Evolutionary conservation across 2,329 filamentous ascomycete species (phyloP).

Genomic region (Epichloe gansuensis): DNA sequence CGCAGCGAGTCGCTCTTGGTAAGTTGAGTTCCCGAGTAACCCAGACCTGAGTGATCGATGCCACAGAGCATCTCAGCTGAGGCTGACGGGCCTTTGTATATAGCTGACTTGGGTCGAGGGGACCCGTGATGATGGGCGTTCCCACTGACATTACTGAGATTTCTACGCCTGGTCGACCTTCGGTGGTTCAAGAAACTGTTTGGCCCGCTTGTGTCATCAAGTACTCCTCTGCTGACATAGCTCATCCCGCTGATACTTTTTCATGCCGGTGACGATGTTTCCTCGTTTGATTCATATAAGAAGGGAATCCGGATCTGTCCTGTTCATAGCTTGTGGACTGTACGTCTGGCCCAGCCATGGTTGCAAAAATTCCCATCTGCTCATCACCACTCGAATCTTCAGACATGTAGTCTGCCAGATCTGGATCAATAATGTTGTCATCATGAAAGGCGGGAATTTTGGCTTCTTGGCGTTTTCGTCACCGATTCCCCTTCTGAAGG

Average conservation of each 20-base stretch:
- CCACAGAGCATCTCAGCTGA: slow-evolving; percentile 40
- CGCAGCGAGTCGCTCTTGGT: slow-evolving; percentile 77
- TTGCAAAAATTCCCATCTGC: slow-evolving; percentile 74
- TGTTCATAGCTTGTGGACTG: slow-evolving; percentile 57
- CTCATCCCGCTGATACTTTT: slow-evolving; percentile 60
- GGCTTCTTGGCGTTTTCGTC: slow-evolving; percentile 55
- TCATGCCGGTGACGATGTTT: slow-evolving; percentile 65
- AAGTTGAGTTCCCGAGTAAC: slow-evolving; percentile 34
- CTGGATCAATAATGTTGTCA: slow-evolving; percentile 96
- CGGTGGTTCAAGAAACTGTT: slow-evolving; percentile 46
- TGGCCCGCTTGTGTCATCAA: slow-evolving; percentile 49
- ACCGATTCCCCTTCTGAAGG: slow-evolving; percentile 63
- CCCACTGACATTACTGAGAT: slow-evolving; percentile 72
- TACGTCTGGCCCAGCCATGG: slow-evolving; percentile 53
- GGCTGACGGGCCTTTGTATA: slow-evolving; percentile 42
- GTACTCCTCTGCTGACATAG: slow-evolving; percentile 50
- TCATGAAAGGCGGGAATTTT: slow-evolving; percentile 84
- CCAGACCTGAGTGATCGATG: slow-evolving; percentile 32
- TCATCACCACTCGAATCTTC: slow-evolving; percentile 92
- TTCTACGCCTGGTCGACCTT: slow-evolving; percentile 59
- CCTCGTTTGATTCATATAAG: slow-evolving; percentile 59
- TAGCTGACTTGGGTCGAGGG: slow-evolving; percentile 50
- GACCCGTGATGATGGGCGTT: slow-evolving; percentile 57
- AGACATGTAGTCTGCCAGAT: slow-evolving; percentile 89
- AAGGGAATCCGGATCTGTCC: slow-evolving; percentile 61